Percentiles rank a stretch among this genome's conserved stretches.
Evolutionary conservation across 768 basidiomycete genomes (phyloP).

Genomic region (Mycena amicta): DNA sequence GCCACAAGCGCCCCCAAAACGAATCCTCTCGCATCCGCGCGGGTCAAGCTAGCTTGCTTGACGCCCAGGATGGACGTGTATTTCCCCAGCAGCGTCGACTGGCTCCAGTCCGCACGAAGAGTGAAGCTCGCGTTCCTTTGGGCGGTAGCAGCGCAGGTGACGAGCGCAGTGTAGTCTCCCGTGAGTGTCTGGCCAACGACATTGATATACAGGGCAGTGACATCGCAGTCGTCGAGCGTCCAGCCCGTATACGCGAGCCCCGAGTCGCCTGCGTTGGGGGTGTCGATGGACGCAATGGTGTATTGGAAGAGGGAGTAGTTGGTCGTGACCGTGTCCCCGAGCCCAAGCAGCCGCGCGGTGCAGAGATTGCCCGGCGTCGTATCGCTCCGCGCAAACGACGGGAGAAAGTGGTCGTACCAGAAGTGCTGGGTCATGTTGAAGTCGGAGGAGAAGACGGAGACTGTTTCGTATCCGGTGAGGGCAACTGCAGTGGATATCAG

Average conservation of each 20-base stretch:
- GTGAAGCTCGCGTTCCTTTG: neutral
- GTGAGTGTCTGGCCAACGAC: neutral
- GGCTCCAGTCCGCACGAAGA: neutral
- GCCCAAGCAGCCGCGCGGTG: neutral
- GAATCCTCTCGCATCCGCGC: neutral
- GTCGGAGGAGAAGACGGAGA: neutral
- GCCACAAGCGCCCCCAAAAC: neutral
- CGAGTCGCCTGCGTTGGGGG: neutral
- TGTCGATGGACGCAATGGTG: conserved; percentile 1
- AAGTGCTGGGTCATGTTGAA: conserved; percentile 5
- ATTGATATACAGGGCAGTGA: neutral
- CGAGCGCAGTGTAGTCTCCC: neutral
- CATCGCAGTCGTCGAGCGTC: neutral
- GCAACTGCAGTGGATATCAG: conserved; percentile 1
- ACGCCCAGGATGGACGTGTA: neutral
- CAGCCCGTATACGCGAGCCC: neutral
- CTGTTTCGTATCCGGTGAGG: conserved; percentile 4
- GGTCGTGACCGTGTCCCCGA: conserved; percentile 8
- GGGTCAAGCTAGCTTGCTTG: neutral
- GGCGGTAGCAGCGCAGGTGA: neutral
- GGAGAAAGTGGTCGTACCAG: conserved; percentile 4
- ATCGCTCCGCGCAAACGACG: neutral
- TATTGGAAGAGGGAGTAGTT: conserved; percentile 12
- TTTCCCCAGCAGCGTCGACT: neutral
- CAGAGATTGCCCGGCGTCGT: neutral